These are phyloP conservation scores for Sicyos edulis DNA, from an alignment of 306 rosid species.

Conservation along the genomic window DNA sequence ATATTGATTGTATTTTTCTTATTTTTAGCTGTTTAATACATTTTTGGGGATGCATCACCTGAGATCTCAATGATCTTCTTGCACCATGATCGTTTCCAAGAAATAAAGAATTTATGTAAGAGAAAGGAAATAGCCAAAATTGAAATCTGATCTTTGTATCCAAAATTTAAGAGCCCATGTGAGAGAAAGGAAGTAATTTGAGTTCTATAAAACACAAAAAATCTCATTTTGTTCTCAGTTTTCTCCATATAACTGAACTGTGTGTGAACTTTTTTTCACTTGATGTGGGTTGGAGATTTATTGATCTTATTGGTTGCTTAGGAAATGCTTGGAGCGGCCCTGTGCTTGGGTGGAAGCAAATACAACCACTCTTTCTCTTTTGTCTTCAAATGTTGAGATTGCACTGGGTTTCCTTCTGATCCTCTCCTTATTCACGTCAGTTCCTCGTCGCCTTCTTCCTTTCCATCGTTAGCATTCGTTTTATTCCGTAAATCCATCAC, in stretches of 20 bases:
- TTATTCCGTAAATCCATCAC: slow-evolving; percentile 18
- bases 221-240: neutral
- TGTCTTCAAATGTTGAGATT: slow-evolving; percentile 73
- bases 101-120: no score
- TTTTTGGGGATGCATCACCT: no score
- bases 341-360: slow-evolving; percentile 95
- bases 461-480: slow-evolving; percentile 5
- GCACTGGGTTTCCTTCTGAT: slow-evolving; percentile 82
- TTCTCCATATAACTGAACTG: neutral
- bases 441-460: slow-evolving; percentile 23
- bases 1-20: no score
- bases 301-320: slow-evolving; percentile 23
- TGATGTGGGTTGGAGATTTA: neutral
- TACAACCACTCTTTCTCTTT: slow-evolving; percentile 56
- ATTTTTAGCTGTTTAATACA: no score
- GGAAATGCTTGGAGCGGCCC: slow-evolving; percentile 81
- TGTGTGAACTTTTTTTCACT: neutral
- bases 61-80: no score
- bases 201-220: neutral
- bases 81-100: no score
- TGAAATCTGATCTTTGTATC: no score
- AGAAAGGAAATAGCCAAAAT: no score
- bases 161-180: no score
- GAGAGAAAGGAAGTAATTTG: no score
- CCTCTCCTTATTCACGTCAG: slow-evolving; percentile 73